These are phyloP conservation scores for Alternaria sp. DNA, from an alignment of 2,329 filamentous ascomycete genomes.

Conservation along the genomic window DNA sequence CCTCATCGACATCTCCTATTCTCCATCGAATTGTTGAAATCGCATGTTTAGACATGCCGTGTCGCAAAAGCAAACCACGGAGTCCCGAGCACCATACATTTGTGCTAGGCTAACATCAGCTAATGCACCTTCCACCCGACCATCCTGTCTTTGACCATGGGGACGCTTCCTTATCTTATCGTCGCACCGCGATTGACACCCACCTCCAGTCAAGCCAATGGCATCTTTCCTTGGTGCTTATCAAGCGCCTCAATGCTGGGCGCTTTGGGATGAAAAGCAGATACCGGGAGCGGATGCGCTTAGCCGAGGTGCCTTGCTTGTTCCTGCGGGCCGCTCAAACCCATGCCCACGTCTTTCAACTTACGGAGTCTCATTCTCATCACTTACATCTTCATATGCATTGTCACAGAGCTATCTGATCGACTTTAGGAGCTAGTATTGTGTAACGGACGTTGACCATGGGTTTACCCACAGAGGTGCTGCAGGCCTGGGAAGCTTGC, in stretches of 20 bases:
- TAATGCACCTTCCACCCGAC: constrained; percentile 3
- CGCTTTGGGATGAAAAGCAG: constrained; percentile 16
- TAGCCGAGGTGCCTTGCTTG: constrained; percentile 21
- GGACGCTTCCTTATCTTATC: constrained; percentile 15
- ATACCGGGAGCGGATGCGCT: constrained; percentile 14
- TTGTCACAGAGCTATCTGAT: neutral
- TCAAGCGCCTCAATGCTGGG: constrained; percentile 35
- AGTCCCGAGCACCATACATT: neutral
- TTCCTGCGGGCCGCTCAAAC: constrained; percentile 22
- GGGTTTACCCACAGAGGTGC: constrained; percentile 39
- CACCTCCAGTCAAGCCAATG: constrained; percentile 20
- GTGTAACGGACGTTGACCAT: constrained; percentile 18
- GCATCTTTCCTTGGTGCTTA: constrained; percentile 24
- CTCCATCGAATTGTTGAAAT: constrained; percentile 1
- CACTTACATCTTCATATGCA: neutral
- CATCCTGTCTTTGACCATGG: constrained; percentile 1
- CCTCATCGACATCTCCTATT: constrained; percentile 1
- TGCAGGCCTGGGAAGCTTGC: constrained; percentile 60
- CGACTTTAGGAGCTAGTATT: neutral
- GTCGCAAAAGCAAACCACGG: neutral
- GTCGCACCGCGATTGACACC: constrained; percentile 2
- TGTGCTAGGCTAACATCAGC: neutral
- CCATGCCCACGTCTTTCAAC: neutral
- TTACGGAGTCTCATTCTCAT: neutral
- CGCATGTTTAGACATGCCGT: neutral